These are phyloP conservation scores for Scedosporium dehoogii DNA, from an alignment of 2,329 filamentous ascomycete species.

Conservation along the genomic window DNA sequence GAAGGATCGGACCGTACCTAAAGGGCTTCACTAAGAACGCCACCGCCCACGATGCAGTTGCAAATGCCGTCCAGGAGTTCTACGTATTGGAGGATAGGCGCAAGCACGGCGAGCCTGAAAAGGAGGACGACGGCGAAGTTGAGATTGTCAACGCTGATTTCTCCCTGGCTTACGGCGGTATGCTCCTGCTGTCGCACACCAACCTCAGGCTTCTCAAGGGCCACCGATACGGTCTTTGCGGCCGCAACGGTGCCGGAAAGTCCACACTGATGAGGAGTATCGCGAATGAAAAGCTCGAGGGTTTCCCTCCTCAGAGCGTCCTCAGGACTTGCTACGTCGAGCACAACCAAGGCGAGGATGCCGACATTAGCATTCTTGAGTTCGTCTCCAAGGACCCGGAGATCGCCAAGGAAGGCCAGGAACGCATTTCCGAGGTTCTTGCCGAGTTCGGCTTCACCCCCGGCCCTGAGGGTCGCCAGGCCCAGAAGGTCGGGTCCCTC, in stretches of 20 bases:
- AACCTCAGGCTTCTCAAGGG: conserved; percentile 92
- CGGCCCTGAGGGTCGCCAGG: conserved; percentile 80
- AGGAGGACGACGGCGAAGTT: conserved; percentile 83
- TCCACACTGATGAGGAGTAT: conserved; percentile 99
- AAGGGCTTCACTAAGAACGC: conserved; percentile 55
- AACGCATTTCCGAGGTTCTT: conserved; percentile 76
- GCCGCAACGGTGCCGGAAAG: conserved; percentile 94
- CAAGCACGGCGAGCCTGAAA: conserved; percentile 73
- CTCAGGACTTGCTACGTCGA: conserved; percentile 96
- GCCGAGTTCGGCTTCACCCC: conserved; percentile 88
- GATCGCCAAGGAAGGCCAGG: conserved; percentile 65
- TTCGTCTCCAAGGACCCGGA: conserved; percentile 86
- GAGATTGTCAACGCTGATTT: conserved; percentile 98
- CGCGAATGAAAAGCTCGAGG: conserved; percentile 89
- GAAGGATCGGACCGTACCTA: conserved; percentile 65
- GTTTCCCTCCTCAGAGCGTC: conserved; percentile 86
- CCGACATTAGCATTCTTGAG: conserved; percentile 89
- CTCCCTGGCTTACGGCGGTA: conserved; percentile 93
- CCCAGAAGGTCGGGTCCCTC: conserved; percentile 82
- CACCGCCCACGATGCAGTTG: conserved; percentile 52
- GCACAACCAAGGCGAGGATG: conserved; percentile 97
- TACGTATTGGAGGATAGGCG: conserved; percentile 79
- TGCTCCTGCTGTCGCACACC: conserved; percentile 92
- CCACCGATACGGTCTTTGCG: conserved; percentile 93
- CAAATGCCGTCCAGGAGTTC: conserved; percentile 62